These are phyloP conservation scores for Discostella stelligeroides DNA, from an alignment of 108 stramenopile genomes.

Conservation along the genomic window DNA sequence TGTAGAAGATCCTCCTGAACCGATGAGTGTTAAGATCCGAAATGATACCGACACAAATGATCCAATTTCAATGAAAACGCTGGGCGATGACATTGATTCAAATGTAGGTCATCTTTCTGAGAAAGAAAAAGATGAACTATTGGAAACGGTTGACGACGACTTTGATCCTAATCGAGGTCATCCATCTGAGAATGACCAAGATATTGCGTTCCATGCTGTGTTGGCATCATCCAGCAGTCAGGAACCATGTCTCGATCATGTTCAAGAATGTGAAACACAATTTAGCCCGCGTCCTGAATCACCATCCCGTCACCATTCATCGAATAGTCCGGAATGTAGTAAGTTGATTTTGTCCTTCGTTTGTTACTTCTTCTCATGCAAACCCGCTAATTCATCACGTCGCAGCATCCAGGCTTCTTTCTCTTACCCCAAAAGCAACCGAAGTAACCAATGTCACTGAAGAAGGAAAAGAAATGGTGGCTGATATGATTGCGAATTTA, in stretches of 20 bases:
- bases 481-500: constrained; percentile 51
- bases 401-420: constrained; percentile 33
- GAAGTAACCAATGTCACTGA: constrained; percentile 39
- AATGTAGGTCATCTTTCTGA: too few species aligned
- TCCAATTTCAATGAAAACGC: background rate
- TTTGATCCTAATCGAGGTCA: background rate
- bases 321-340: constrained; percentile 16
- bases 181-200: background rate
- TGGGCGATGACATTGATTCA: background rate
- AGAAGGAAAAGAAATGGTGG: constrained; percentile 52
- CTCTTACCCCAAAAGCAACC: constrained; percentile 31
- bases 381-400: background rate
- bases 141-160: background rate
- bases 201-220: background rate
- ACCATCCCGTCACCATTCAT: background rate
- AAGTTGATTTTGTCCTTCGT: background rate
- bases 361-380: background rate
- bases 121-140: background rate
- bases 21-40: background rate
- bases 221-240: background rate
- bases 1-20: constrained; percentile 25
- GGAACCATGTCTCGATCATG: background rate
- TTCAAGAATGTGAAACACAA: background rate
- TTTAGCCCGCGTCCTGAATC: background rate
- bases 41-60: background rate